Conservation (phyloP, 176 grass and related monocot genomes). For the Avena sativa region DNA sequence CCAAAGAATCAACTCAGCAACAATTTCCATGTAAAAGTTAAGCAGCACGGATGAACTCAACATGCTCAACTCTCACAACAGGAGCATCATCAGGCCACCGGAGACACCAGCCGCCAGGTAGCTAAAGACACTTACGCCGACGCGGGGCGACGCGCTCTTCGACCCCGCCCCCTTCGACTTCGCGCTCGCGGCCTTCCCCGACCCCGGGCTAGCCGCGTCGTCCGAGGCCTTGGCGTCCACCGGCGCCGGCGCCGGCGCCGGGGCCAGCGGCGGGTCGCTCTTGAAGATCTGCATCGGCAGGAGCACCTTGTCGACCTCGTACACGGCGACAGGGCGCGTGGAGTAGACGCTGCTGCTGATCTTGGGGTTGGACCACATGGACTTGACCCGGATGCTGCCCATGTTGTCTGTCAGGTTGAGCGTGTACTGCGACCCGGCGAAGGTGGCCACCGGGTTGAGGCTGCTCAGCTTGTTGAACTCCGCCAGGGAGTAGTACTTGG, state of each 20-base stretch:
- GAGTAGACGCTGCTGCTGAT: constrained; percentile 86
- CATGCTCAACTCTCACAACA: constrained; percentile 52
- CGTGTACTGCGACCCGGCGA: constrained; percentile 73
- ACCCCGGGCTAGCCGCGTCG: constrained; percentile 39
- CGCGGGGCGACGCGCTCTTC: constrained; percentile 39
- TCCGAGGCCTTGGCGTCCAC: constrained; percentile 65
- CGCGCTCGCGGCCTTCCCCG: constrained; percentile 28
- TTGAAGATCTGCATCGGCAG: constrained; percentile 90
- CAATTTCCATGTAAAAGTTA: constrained; percentile 45
- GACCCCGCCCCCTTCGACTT: constrained; percentile 38
- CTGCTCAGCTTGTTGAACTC: constrained; percentile 85
- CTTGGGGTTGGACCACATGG: constrained; percentile 91
- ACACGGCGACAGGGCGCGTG: constrained; percentile 72
- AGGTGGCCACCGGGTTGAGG: constrained; percentile 72
- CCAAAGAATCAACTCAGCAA: constrained; percentile 80
- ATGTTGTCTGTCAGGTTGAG: constrained; percentile 77
- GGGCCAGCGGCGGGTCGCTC: constrained; percentile 66
- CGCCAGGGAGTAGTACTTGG: constrained; percentile 85
- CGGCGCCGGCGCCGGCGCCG: constrained; percentile 75
- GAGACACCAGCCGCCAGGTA: constrained; percentile 51
- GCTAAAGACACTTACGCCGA: constrained; percentile 7
- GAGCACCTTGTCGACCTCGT: constrained; percentile 77
- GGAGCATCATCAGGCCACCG: constrained; percentile 58
- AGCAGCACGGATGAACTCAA: constrained; percentile 33
- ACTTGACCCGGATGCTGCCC: constrained; percentile 65